phyloP scores from a whole-genome alignment of 2,329 filamentous ascomycete species.

The Xylariales sp. region DNA sequence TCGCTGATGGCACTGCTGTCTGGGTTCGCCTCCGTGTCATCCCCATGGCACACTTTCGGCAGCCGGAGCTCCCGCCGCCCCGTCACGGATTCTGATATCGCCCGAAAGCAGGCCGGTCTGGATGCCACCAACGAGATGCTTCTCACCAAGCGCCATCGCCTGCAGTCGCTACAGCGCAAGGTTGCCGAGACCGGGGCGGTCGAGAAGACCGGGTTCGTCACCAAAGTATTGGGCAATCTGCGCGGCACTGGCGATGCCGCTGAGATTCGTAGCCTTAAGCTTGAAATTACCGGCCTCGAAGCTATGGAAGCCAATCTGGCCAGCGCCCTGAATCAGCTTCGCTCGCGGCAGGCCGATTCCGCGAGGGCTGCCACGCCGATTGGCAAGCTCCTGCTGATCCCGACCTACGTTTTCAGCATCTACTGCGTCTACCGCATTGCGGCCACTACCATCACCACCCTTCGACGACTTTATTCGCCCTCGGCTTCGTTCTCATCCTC shows the following conservation, averaged over 20 bases:
- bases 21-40: constrained; percentile 83
- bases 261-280: constrained; percentile 58
- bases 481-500: constrained; percentile 57
- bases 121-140: constrained; percentile 79
- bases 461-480: constrained; percentile 53
- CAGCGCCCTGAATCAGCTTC: constrained; percentile 59
- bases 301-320: constrained; percentile 72
- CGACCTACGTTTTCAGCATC: constrained; percentile 65
- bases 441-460: constrained; percentile 64
- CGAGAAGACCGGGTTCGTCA: constrained; percentile 58
- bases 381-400: constrained; percentile 60
- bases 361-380: constrained; percentile 62
- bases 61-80: constrained; percentile 52
- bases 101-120: constrained; percentile 73
- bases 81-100: constrained; percentile 69
- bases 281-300: constrained; percentile 76
- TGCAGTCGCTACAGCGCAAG: constrained; percentile 67
- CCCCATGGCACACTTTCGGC: constrained; percentile 79
- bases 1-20: constrained; percentile 84
- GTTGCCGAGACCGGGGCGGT: constrained; percentile 30
- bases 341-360: constrained; percentile 58
- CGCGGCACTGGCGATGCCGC: constrained; percentile 58
- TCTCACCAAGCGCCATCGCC: constrained; percentile 65
- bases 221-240: constrained; percentile 68
- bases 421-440: constrained; percentile 84